phyloP scores from a whole-genome alignment of 75 land plant species.

The Pinus taeda region DNA sequence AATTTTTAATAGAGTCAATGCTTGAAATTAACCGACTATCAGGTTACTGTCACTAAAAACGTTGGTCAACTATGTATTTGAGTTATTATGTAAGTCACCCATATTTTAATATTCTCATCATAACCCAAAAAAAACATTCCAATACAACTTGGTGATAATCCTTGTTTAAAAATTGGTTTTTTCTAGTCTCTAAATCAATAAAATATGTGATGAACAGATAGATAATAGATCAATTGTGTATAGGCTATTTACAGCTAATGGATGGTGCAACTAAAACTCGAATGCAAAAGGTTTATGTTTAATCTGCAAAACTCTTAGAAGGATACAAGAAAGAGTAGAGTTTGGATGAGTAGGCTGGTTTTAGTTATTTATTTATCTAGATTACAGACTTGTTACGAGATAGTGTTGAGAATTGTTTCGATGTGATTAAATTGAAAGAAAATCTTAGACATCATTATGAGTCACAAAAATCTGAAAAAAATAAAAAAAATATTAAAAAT shows the following conservation, averaged over 20 bases:
- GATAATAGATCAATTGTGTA: not conserved
- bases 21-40: not conserved
- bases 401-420: too few species aligned
- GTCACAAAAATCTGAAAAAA: not conserved
- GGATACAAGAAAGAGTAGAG: constrained; percentile 46
- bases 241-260: not conserved
- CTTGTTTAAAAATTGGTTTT: not conserved
- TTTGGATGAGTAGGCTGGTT: constrained; percentile 4
- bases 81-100: not conserved
- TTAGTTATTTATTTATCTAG: constrained; percentile 38
- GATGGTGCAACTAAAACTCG: not conserved
- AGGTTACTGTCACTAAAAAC: not conserved
- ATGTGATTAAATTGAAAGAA: too few species aligned
- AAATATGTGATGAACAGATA: not conserved
- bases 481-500: not conserved
- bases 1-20: not conserved
- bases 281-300: not conserved
- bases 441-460: too few species aligned
- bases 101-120: not conserved
- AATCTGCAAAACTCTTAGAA: not conserved
- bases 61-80: not conserved
- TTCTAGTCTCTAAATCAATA: not conserved
- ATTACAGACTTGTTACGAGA: not conserved
- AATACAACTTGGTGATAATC: not conserved
- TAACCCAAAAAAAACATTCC: not conserved